These are phyloP conservation scores for Wickerhamiella alocasiicola DNA, from an alignment of 805 yeast genomes.

Conservation along the genomic window DNA sequence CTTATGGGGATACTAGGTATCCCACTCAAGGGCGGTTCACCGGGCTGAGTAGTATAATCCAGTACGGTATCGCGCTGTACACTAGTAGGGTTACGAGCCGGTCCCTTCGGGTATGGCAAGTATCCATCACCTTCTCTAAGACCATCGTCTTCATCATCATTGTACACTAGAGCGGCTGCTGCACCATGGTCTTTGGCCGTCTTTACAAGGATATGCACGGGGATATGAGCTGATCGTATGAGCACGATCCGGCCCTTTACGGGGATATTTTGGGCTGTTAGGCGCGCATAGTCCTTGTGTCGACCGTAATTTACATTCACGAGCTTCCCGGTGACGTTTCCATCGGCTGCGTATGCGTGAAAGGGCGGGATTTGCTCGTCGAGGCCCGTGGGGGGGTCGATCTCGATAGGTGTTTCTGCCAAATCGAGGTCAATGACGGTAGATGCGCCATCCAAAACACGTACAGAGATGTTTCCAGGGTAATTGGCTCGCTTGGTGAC, in stretches of 20 bases:
- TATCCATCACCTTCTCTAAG: slow-evolving; percentile 44
- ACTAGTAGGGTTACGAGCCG: slow-evolving; percentile 62
- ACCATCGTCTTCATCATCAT: slow-evolving; percentile 54
- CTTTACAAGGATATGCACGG: slow-evolving; percentile 62
- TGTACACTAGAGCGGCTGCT: slow-evolving; percentile 49
- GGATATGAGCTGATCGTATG: slow-evolving; percentile 51
- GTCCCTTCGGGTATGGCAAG: slow-evolving; percentile 59
- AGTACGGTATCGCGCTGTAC: slow-evolving; percentile 69
- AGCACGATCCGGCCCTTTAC: slow-evolving; percentile 50
- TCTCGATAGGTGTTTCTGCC: slow-evolving; percentile 39
- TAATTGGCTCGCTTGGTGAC: slow-evolving; percentile 50
- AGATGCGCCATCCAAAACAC: slow-evolving; percentile 28
- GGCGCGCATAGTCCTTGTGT: slow-evolving; percentile 40
- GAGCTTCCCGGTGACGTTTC: slow-evolving; percentile 55
- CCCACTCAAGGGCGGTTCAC: slow-evolving; percentile 61
- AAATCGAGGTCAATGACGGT: slow-evolving; percentile 39
- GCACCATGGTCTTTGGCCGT: slow-evolving; percentile 66
- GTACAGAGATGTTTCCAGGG: slow-evolving; percentile 44
- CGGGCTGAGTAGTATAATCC: slow-evolving; percentile 48
- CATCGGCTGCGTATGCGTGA: slow-evolving; percentile 64
- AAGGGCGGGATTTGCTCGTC: slow-evolving; percentile 52
- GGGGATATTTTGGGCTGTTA: slow-evolving; percentile 37
- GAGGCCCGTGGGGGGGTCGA: slow-evolving; percentile 38
- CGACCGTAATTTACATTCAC: slow-evolving; percentile 62
- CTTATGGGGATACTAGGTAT: slow-evolving; percentile 66